Conservation (phyloP, 2,329 filamentous ascomycete species). For the Aspergillus sp. region DNA sequence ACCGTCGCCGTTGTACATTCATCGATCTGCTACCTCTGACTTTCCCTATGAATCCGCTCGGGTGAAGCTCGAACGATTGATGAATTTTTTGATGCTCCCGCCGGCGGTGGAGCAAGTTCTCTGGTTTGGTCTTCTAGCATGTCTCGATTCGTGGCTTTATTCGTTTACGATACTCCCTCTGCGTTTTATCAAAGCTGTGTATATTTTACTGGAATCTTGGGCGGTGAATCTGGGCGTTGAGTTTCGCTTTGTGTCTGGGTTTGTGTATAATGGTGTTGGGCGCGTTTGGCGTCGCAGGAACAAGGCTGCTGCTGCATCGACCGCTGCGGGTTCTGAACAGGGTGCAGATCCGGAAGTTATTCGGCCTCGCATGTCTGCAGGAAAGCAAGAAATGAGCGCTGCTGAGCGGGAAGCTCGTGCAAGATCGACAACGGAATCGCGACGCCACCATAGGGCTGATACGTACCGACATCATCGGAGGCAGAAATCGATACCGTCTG, state of each 20-base stretch:
- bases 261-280: conserved; percentile 71
- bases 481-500: conserved; percentile 76
- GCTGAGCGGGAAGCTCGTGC: conserved; percentile 16
- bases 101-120: conserved; percentile 75
- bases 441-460: conserved; percentile 21
- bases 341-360: no score
- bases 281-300: conserved; percentile 62
- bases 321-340: conserved; percentile 3
- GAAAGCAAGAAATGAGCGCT: conserved; percentile 8
- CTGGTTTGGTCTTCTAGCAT: conserved; percentile 80
- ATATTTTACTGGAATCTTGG: conserved; percentile 73
- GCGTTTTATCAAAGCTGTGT: conserved; percentile 72
- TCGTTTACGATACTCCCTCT: conserved; percentile 92
- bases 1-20: conserved; percentile 57
- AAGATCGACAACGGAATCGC: conserved; percentile 13
- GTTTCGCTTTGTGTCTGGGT: conserved; percentile 60
- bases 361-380: conserved; percentile 6
- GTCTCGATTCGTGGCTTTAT: conserved; percentile 91
- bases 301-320: conserved; percentile 8
- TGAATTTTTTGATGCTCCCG: conserved; percentile 80
- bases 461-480: conserved; percentile 52
- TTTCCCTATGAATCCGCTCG: conserved; percentile 85
- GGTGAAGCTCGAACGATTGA: conserved; percentile 81
- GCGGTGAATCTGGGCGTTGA: conserved; percentile 63
- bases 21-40: conserved; percentile 48